Evolutionary conservation across 2,329 filamentous ascomycete species (phyloP).

Genomic region (Tothia fuscella): DNA sequence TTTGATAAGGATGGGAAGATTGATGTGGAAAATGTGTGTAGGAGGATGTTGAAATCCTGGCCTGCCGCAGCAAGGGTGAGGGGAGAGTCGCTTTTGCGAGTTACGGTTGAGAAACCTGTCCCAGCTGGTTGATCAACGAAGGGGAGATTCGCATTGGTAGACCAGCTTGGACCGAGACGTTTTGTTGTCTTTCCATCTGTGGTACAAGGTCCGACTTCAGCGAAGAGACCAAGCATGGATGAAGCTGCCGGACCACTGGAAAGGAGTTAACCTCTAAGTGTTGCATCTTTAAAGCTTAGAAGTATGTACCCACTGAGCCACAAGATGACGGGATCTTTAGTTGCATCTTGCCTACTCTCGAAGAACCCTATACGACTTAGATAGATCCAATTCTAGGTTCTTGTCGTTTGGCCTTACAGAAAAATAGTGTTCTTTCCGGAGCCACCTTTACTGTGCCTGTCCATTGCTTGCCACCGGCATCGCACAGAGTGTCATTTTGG

Average conservation of each 20-base stretch:
- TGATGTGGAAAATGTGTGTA: not conserved
- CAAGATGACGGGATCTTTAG: not conserved
- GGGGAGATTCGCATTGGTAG: not conserved
- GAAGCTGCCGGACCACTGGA: not conserved
- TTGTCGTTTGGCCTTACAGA: not conserved
- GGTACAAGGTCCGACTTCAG: not conserved
- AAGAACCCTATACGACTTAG: not conserved
- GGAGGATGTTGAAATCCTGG: not conserved
- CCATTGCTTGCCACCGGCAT: not conserved
- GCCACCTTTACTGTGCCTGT: not conserved
- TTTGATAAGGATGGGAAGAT: not conserved
- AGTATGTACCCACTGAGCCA: not conserved
- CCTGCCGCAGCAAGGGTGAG: not conserved
- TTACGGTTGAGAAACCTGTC: not conserved
- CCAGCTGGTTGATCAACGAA: not conserved
- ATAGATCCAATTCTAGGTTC: not conserved
- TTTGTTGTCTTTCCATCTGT: not conserved
- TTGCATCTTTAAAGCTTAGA: too few species aligned
- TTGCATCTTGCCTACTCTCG: not conserved
- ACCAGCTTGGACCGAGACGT: not conserved
- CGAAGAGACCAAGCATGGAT: not conserved
- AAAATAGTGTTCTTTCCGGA: not conserved
- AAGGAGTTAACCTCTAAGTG: too few species aligned
- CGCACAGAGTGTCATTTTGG: not conserved
- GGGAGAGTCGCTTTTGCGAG: not conserved